phyloP scores from a whole-genome alignment of 1,139 yeast genomes.

The Debaryomyces subglobosus region DNA sequence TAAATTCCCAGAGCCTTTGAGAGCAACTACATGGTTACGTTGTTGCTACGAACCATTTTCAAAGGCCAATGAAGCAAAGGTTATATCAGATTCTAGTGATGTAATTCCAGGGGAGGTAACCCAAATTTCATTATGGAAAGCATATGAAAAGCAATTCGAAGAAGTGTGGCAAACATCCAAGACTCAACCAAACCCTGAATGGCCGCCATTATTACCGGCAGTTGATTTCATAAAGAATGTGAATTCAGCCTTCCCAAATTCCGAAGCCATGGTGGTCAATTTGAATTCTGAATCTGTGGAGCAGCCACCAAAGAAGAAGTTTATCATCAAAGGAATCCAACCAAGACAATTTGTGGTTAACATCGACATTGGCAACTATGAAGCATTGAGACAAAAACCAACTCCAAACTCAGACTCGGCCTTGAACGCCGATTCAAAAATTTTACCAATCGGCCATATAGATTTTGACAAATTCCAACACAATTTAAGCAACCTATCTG shows the following conservation, averaged over 20 bases:
- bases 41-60: slow-evolving; percentile 77
- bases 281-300: slow-evolving; percentile 46
- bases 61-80: slow-evolving; percentile 27
- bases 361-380: slow-evolving; percentile 49
- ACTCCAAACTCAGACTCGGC: slow-evolving; percentile 12
- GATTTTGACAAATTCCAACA: slow-evolving; percentile 38
- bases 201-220: slow-evolving; percentile 78
- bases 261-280: slow-evolving; percentile 89
- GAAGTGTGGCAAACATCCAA: slow-evolving; percentile 46
- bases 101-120: slow-evolving; percentile 75
- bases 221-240: slow-evolving; percentile 96
- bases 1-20: slow-evolving; percentile 76
- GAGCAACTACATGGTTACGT: slow-evolving; percentile 95
- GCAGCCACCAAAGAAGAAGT: slow-evolving; percentile 62
- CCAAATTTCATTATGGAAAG: slow-evolving; percentile 94
- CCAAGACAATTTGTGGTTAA: slow-evolving; percentile 50
- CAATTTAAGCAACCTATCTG: slow-evolving; percentile 27
- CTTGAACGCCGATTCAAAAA: slow-evolving; percentile 18
- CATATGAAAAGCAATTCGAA: slow-evolving; percentile 83
- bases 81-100: slow-evolving; percentile 20
- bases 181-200: slow-evolving; percentile 37
- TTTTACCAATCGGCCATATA: slow-evolving; percentile 41
- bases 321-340: slow-evolving; percentile 85
- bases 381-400: slow-evolving; percentile 40
- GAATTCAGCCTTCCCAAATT: slow-evolving; percentile 84